Base-by-base conservation (phyloP, 768 basidiomycete species). In the Phaffia australis region DNA sequence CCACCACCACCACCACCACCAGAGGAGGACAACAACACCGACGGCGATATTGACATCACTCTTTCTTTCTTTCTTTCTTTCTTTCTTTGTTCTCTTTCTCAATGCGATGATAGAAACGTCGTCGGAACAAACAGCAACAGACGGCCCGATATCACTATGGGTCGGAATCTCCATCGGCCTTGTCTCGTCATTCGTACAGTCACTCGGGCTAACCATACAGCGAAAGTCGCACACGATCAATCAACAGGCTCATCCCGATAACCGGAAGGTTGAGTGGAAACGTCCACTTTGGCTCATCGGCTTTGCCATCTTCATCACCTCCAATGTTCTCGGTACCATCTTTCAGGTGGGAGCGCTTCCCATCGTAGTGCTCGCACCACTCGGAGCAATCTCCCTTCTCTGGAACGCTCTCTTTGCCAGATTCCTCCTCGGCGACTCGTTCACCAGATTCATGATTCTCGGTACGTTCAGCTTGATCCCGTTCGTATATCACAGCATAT, bases 361-460 rank as follows among this genome's bases (percentile, higher is more conserved):
- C 2, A 89, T 97, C 70, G 91, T 94, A 68, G 89, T 97, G 65
- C 86, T 97, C 60, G 92, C 91, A 0, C 92, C 92, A 0, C 81
- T 97, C 4, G 92, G 92, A 15, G 92, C 91, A 68, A 63, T 72
- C 35, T 90, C 88, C 2, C 82, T 97, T 32, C 82, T 97, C 32
- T 94, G 88, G 88, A 97, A 97, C 75, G 91, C 91, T 4, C 83
- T 94, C 72, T 92, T 94, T 73, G 90, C 91, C 19, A 81, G 84
- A 35, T 72, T 93, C 50, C 81, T 94, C 50, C 81, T 94, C 16
- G 89, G 88, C 15, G 90, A 95, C 73, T 80, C 83, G 25, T 90
- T 93, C 77, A 88, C 89, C 5, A 81, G 81, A 1, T 87, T 85
- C 80, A 87, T 91, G 83, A 78, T 88, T 55, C 77, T 89, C n/a